Percentiles rank a stretch among this genome's conserved stretches.
Evolutionary conservation across 768 basidiomycete species (phyloP).

Genomic region (Naematelia encephala): DNA sequence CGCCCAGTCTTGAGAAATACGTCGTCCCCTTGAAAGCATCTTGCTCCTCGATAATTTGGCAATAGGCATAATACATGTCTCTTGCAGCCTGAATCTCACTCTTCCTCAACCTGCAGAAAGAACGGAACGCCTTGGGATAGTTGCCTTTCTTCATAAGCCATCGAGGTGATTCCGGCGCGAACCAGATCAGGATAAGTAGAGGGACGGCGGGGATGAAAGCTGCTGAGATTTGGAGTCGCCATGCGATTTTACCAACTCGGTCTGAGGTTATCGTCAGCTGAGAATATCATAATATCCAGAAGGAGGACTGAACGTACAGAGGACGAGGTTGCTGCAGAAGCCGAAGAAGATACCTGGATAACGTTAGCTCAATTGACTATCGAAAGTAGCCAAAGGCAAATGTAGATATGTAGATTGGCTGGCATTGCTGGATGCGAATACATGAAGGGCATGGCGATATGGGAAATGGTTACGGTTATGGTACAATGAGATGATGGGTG

Average conservation of each 20-base stretch:
- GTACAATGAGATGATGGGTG: no score
- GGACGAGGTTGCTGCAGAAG: constrained; percentile 48
- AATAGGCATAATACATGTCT: constrained; percentile 52
- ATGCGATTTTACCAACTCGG: constrained; percentile 49
- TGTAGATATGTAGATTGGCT: no score
- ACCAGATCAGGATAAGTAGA: constrained; percentile 39
- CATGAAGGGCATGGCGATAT: constrained; percentile 49
- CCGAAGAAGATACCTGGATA: constrained; percentile 50
- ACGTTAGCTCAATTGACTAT: constrained; percentile 36
- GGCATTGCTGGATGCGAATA: not conserved
- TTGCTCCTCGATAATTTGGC: constrained; percentile 47
- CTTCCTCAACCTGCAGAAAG: constrained; percentile 47
- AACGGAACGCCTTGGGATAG: constrained; percentile 47
- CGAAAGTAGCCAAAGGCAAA: no score
- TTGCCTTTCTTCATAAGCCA: constrained; percentile 53
- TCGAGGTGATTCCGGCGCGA: constrained; percentile 49
- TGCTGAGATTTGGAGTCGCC: constrained; percentile 54
- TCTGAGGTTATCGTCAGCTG: constrained; percentile 48
- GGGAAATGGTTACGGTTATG: constrained; percentile 71
- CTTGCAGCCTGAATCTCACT: constrained; percentile 52
- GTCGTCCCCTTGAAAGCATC: constrained; percentile 56
- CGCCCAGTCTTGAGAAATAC: constrained; percentile 42
- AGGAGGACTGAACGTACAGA: constrained; percentile 38
- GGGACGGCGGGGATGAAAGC: constrained; percentile 45
- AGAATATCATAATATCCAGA: constrained; percentile 35